These are phyloP conservation scores for Cyclanthera cordifolia DNA, from an alignment of 306 rosid genomes.

Conservation along the genomic window DNA sequence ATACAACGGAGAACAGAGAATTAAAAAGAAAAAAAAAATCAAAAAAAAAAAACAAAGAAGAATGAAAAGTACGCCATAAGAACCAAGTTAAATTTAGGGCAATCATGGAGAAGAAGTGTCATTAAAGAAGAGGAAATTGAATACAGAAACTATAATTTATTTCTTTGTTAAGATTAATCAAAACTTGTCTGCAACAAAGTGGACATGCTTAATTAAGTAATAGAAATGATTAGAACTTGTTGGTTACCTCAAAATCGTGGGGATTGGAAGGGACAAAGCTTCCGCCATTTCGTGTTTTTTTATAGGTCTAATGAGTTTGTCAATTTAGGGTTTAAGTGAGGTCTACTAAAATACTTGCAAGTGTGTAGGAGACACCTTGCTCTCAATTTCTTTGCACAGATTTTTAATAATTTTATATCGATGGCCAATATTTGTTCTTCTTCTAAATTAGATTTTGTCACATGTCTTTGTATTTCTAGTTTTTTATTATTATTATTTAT, in stretches of 20 bases:
- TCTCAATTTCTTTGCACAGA: background rate
- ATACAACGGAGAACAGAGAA: background rate
- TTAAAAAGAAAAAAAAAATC: too few relatives aligned
- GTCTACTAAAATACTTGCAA: conserved; percentile 2
- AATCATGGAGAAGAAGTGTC: background rate
- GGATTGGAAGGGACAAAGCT: background rate
- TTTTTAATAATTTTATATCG: background rate
- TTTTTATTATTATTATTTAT: too few relatives aligned
- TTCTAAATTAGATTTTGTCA: too few relatives aligned
- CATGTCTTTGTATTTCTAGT: too few relatives aligned
- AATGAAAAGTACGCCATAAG: conserved; percentile 15
- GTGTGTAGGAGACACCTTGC: background rate
- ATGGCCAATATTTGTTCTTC: background rate
- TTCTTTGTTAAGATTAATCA: background rate
- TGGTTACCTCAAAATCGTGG: background rate
- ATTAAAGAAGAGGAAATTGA: background rate
- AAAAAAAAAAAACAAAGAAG: background rate
- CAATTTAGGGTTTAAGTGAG: conserved; percentile 9
- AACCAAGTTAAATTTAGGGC: conserved; percentile 6
- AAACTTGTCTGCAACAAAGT: background rate
- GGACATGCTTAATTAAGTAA: background rate
- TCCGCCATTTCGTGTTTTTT: background rate
- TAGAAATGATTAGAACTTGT: background rate
- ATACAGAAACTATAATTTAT: background rate
- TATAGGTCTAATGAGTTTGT: conserved; percentile 13